Evolutionary conservation across 78 protist genomes (phyloP).

Genomic region (Salpingoeca rosetta): DNA sequence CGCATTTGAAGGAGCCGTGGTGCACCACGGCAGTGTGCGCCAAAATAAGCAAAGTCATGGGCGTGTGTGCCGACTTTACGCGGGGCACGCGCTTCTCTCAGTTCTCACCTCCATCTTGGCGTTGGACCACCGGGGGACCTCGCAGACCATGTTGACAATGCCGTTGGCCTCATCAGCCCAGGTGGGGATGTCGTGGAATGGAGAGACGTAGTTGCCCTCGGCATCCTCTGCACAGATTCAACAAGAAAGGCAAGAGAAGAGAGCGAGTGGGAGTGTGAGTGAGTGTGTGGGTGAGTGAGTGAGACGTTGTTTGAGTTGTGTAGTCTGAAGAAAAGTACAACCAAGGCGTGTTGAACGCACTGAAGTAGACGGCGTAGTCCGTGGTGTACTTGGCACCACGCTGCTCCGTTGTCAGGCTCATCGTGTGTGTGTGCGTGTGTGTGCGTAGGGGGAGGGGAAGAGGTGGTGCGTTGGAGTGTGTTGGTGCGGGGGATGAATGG

Average conservation of each 20-base stretch:
- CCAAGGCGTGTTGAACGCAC: background rate
- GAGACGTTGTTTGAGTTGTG: background rate
- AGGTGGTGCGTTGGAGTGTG: too few species aligned
- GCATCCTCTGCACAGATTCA: constrained; percentile 1
- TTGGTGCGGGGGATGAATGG: too few species aligned
- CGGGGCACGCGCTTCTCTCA: background rate
- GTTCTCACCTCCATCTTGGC: constrained; percentile 63
- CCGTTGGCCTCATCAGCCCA: constrained; percentile 14
- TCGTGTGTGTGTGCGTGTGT: too few species aligned
- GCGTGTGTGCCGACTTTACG: background rate
- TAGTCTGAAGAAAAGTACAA: background rate
- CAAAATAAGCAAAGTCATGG: background rate
- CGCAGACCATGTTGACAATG: constrained; percentile 55
- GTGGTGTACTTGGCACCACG: constrained; percentile 4
- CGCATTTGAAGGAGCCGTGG: too few species aligned
- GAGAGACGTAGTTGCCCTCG: constrained; percentile 40
- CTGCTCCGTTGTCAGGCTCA: background rate
- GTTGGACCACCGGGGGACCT: constrained; percentile 74
- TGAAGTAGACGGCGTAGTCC: constrained; percentile 30
- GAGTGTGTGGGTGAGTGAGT: background rate
- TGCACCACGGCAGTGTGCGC: too few species aligned
- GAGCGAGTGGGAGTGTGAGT: background rate
- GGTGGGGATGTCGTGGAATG: constrained; percentile 76
- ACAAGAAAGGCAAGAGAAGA: background rate
- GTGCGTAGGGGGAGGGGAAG: too few species aligned